These are phyloP conservation scores for Tympanopsis confertula DNA, from an alignment of 2,329 filamentous ascomycete genomes.

Conservation along the genomic window DNA sequence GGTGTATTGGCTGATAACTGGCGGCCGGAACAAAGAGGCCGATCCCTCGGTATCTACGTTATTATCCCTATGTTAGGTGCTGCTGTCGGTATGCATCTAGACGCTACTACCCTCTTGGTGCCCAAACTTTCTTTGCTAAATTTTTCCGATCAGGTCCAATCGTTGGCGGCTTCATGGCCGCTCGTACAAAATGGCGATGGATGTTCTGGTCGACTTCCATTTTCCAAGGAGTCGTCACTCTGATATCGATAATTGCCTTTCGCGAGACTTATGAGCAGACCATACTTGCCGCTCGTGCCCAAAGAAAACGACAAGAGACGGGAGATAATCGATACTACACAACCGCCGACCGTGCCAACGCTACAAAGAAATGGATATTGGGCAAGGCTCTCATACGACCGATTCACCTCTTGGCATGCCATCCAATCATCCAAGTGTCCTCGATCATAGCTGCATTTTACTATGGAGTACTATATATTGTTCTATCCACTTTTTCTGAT, in stretches of 20 bases:
- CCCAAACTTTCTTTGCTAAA: not conserved
- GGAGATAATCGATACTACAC: slow-evolving; percentile 18
- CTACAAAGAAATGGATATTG: slow-evolving; percentile 13
- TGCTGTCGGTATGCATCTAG: slow-evolving; percentile 18
- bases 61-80: slow-evolving; percentile 25
- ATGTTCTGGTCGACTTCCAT: slow-evolving; percentile 31
- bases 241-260: slow-evolving; percentile 18
- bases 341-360: slow-evolving; percentile 21
- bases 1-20: slow-evolving; percentile 35
- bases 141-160: slow-evolving; percentile 16
- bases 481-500: slow-evolving; percentile 47
- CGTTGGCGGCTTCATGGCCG: slow-evolving; percentile 25
- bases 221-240: slow-evolving; percentile 23
- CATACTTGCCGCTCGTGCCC: slow-evolving; percentile 20
- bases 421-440: slow-evolving; percentile 47
- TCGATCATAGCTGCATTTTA: slow-evolving; percentile 43
- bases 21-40: slow-evolving; percentile 29
- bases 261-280: slow-evolving; percentile 24
- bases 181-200: slow-evolving; percentile 27
- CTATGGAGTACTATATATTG: slow-evolving; percentile 53
- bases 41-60: slow-evolving; percentile 22
- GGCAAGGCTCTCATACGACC: slow-evolving; percentile 35
- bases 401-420: slow-evolving; percentile 40
- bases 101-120: not conserved
- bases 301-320: slow-evolving; percentile 16